phyloP scores from a whole-genome alignment of 2,329 filamentous ascomycete species.

The Aspergillus ochraceus region DNA sequence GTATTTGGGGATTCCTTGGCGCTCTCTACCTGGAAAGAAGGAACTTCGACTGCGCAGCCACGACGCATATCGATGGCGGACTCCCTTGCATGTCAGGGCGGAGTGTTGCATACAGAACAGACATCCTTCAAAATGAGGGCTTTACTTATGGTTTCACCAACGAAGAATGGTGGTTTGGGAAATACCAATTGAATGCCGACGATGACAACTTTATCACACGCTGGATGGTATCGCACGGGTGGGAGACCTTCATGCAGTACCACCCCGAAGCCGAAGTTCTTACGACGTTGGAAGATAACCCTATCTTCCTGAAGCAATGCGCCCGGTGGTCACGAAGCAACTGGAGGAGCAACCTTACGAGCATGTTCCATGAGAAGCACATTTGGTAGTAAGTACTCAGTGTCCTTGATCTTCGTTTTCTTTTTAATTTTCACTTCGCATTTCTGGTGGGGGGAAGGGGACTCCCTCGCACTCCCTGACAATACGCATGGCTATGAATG shows the following conservation, averaged over 20 bases:
- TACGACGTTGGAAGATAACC: constrained; percentile 86
- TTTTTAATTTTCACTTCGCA: background rate
- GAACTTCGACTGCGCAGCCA: constrained; percentile 96
- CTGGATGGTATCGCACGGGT: constrained; percentile 88
- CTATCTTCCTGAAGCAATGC: constrained; percentile 90
- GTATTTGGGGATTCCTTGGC: constrained; percentile 84
- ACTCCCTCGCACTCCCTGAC: background rate
- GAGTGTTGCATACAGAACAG: constrained; percentile 86
- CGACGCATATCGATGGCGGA: constrained; percentile 90
- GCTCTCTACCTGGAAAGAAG: constrained; percentile 89
- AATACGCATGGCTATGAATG: background rate
- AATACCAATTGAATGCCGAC: constrained; percentile 89
- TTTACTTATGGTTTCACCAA: constrained; percentile 90
- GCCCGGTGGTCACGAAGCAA: constrained; percentile 95
- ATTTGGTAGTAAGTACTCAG: constrained; percentile 75
- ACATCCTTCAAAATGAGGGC: constrained; percentile 79
- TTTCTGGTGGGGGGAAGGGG: background rate
- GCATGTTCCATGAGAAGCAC: constrained; percentile 76
- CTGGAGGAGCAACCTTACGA: constrained; percentile 95
- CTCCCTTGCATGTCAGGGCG: constrained; percentile 96
- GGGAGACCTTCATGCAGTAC: constrained; percentile 96
- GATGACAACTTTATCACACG: constrained; percentile 98
- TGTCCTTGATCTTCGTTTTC: background rate
- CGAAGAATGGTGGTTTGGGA: constrained; percentile 76
- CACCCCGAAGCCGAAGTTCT: constrained; percentile 86